Evolutionary conservation across 441 rosid species (phyloP).

Genomic region (Croton laevigatus): DNA sequence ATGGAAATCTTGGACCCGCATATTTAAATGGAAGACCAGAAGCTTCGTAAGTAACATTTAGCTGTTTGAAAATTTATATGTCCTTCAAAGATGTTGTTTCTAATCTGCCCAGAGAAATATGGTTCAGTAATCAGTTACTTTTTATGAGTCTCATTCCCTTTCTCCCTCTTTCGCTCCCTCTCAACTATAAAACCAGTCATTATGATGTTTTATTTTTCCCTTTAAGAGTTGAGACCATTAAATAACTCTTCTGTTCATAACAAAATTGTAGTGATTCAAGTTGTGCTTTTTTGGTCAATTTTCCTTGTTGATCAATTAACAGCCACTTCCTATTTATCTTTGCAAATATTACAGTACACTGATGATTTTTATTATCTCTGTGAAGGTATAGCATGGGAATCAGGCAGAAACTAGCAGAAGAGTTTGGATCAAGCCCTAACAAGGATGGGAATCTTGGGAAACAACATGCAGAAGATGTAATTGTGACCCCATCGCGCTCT

Average conservation of each 20-base stretch:
- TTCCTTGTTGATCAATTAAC: constrained; percentile 4
- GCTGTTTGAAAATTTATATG: constrained; percentile 7
- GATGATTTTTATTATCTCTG: constrained; percentile 16
- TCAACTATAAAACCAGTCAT: neutral
- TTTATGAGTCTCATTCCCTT: neutral
- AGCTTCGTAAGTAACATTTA: constrained; percentile 58
- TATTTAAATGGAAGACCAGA: constrained; percentile 81
- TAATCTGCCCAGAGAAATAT: neutral
- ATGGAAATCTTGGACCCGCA: constrained; percentile 97
- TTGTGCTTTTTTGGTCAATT: neutral
- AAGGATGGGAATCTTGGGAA: constrained; percentile 90
- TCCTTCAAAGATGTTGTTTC: constrained; percentile 12
- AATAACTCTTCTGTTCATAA: constrained; percentile 6
- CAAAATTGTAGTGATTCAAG: constrained; percentile 11
- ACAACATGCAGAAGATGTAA: constrained; percentile 73
- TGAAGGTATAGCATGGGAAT: constrained; percentile 98
- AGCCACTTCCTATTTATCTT: constrained; percentile 2
- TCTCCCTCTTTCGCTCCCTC: neutral
- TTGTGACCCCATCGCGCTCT: constrained; percentile 66
- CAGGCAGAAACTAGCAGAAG: constrained; percentile 83
- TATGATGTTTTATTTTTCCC: constrained; percentile 6
- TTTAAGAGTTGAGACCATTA: neutral
- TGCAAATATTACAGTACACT: constrained; percentile 31
- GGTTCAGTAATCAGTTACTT: neutral
- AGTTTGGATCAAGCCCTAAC: constrained; percentile 93